A percentile compares a stretch with the other conserved stretches of the same genome.
Conservation (phyloP, 2,329 filamentous ascomycete genomes). For the Colletotrichum sp. region DNA sequence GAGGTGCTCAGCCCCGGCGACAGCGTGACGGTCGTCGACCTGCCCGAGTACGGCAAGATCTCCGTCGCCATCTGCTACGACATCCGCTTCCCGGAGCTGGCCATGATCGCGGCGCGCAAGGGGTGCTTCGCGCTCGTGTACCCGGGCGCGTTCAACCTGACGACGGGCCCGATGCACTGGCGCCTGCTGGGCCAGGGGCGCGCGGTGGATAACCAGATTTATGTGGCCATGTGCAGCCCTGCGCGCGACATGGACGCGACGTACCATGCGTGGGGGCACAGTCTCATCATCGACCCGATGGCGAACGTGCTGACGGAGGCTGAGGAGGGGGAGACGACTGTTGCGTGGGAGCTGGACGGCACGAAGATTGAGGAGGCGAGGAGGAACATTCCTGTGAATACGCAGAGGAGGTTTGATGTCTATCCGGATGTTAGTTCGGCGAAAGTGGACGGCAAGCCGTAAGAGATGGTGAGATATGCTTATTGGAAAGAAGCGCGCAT, state of each 20-base stretch:
- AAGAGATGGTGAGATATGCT: not conserved
- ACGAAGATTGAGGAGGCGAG: constrained; percentile 76
- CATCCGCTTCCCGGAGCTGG: constrained; percentile 93
- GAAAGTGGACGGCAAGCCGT: not conserved
- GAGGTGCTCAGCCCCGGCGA: constrained; percentile 88
- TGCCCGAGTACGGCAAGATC: constrained; percentile 88
- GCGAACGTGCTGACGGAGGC: constrained; percentile 81
- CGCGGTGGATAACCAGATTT: constrained; percentile 93
- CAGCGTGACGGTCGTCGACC: constrained; percentile 82
- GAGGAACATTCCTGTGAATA: constrained; percentile 82
- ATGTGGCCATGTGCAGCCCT: constrained; percentile 91
- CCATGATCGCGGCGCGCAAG: constrained; percentile 83
- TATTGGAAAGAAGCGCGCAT: not conserved
- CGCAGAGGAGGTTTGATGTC: constrained; percentile 90
- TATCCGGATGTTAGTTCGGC: constrained; percentile 81
- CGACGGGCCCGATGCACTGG: constrained; percentile 94
- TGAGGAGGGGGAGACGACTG: constrained; percentile 77
- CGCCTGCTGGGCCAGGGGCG: constrained; percentile 79
- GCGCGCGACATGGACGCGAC: constrained; percentile 77
- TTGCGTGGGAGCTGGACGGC: constrained; percentile 73
- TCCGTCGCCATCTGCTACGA: constrained; percentile 97
- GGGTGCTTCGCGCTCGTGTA: constrained; percentile 91
- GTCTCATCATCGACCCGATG: constrained; percentile 85
- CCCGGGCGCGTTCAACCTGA: constrained; percentile 96
- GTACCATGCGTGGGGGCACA: constrained; percentile 94